These are phyloP conservation scores for Venturiaceae sp. DNA, from an alignment of 2,329 filamentous ascomycete species.

Conservation along the genomic window DNA sequence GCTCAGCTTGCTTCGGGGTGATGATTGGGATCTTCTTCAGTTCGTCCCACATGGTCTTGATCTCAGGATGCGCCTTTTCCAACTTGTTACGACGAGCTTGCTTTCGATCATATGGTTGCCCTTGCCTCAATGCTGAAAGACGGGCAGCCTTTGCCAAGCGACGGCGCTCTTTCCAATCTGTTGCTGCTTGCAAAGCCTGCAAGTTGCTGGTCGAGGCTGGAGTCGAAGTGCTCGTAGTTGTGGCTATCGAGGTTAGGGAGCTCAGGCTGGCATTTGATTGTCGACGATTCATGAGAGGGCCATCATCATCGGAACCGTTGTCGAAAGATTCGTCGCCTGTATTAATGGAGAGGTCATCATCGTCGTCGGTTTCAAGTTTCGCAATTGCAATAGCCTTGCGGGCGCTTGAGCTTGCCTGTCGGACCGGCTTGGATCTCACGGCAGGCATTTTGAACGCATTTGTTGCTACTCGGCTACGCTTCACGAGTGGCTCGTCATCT, in stretches of 20 bases:
- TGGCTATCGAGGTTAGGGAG: slow-evolving; percentile 6
- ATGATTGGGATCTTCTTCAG: slow-evolving; percentile 61
- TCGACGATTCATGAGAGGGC: slow-evolving; percentile 12
- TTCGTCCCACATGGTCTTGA: slow-evolving; percentile 77
- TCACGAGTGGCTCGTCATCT: slow-evolving; percentile 2
- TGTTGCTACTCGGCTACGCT: neutral
- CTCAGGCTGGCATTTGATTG: slow-evolving; percentile 6
- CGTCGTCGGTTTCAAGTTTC: slow-evolving; percentile 8
- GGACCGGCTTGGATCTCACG: neutral
- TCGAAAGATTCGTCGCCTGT: slow-evolving; percentile 10
- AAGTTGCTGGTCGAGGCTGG: neutral
- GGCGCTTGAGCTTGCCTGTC: neutral
- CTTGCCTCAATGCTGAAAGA: neutral
- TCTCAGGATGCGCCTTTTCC: slow-evolving; percentile 65
- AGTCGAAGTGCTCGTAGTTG: neutral
- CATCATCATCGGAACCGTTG: slow-evolving; percentile 19
- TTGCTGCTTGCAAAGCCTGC: neutral
- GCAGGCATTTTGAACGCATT: neutral
- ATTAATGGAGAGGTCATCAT: slow-evolving; percentile 13
- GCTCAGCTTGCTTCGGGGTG: slow-evolving; percentile 51
- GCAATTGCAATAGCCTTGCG: slow-evolving; percentile 2
- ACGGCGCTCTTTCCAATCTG: neutral
- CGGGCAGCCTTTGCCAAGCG: neutral
- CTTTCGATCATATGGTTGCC: slow-evolving; percentile 19
- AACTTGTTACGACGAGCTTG: slow-evolving; percentile 55